A percentile compares a stretch with the other conserved stretches of the same genome.
phyloP scores from a whole-genome alignment of 768 basidiomycete genomes.

The Mrakia blollopis region DNA sequence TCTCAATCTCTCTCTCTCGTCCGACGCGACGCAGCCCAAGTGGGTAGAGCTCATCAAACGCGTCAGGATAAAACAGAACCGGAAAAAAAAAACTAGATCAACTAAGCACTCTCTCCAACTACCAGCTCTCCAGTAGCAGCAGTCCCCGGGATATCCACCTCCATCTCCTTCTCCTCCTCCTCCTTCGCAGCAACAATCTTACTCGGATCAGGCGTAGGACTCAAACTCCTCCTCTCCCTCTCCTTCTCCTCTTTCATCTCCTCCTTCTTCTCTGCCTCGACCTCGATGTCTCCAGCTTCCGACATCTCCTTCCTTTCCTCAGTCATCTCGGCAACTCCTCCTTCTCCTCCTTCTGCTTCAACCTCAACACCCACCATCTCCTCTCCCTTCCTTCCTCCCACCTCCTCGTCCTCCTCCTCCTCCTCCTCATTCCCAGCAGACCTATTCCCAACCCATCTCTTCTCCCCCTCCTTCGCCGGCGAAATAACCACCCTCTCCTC shows the following conservation, averaged over 20 bases:
- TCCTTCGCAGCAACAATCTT: constrained; percentile 5
- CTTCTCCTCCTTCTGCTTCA: background rate
- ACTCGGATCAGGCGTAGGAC: constrained; percentile 11
- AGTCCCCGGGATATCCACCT: background rate
- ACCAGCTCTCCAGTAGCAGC: too few relatives aligned
- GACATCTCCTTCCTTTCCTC: background rate
- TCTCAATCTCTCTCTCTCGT: too few relatives aligned
- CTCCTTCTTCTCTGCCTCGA: background rate
- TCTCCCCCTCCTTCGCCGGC: background rate
- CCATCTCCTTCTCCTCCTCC: background rate
- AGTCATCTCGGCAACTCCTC: background rate
- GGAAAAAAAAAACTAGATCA: background rate
- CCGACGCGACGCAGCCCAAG: too few relatives aligned
- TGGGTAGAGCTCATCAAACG: too few relatives aligned
- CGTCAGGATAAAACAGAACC: background rate
- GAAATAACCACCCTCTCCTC: background rate
- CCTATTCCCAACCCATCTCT: background rate
- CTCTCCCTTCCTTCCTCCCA: background rate
- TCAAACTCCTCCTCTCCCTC: constrained; percentile 2
- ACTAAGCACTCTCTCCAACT: too few relatives aligned
- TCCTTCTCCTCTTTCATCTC: background rate
- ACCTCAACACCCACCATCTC: background rate
- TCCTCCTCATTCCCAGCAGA: background rate
- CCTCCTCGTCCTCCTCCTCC: background rate
- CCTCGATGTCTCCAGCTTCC: too few relatives aligned